phyloP scores from a whole-genome alignment of 371 early-diverging fungal genomes.

The Phascolomyces articulosus region DNA sequence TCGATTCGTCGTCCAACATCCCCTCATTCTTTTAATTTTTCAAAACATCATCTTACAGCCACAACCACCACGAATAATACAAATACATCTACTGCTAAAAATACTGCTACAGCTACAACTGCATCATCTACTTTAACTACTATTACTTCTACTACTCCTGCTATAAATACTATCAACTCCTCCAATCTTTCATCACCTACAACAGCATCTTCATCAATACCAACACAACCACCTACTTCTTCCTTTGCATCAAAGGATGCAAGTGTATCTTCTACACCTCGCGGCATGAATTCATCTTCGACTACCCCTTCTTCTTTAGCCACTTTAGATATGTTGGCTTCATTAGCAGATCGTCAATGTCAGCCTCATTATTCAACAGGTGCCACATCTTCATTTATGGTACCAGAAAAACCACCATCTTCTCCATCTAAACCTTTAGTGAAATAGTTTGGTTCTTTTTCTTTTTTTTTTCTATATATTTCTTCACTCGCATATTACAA shows the following conservation, averaged over 20 bases:
- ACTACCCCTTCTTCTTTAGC: constrained; percentile 10
- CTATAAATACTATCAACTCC: not conserved
- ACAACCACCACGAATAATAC: constrained; percentile 2
- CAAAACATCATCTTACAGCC: not conserved
- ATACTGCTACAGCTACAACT: too few relatives aligned
- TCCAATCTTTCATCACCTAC: constrained; percentile 1
- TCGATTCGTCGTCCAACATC: constrained; percentile 6
- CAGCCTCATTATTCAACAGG: constrained; percentile 13
- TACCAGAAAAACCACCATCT: constrained; percentile 13
- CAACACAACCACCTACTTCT: too few relatives aligned
- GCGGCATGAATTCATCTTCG: not conserved
- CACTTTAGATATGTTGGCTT: constrained; percentile 34
- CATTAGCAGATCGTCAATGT: constrained; percentile 43
- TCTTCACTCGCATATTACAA: too few relatives aligned
- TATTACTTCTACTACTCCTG: not conserved
- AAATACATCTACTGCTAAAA: constrained; percentile 1
- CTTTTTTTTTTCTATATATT: not conserved
- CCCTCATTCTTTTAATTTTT: not conserved
- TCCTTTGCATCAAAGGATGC: not conserved
- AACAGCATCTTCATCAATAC: constrained; percentile 4
- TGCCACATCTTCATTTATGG: constrained; percentile 14
- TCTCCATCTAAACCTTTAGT: constrained; percentile 15
- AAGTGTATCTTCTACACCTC: not conserved
- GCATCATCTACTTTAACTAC: not conserved
- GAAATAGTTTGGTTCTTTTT: not conserved